Conservation (phyloP, 768 basidiomycete genomes). For the Boletus huronensis region DNA sequence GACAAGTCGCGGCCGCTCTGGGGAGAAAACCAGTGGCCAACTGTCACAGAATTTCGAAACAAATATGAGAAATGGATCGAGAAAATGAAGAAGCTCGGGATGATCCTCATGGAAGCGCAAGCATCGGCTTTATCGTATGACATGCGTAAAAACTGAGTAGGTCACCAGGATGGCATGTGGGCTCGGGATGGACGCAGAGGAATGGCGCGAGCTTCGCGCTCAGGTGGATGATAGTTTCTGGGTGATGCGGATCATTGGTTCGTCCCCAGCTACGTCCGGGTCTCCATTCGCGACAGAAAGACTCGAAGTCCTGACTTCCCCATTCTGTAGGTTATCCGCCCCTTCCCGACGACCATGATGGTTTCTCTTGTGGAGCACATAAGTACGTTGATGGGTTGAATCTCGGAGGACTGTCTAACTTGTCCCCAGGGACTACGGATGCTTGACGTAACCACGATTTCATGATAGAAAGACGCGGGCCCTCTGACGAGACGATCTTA, state of each 20-base stretch:
- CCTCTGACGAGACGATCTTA: constrained; percentile 30
- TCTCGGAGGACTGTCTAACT: constrained; percentile 3
- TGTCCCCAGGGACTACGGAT: constrained; percentile 76
- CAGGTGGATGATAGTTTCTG: constrained; percentile 86
- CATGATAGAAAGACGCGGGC: neutral
- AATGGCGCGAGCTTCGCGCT: constrained; percentile 63
- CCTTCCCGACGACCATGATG: constrained; percentile 72
- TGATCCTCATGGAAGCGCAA: constrained; percentile 84
- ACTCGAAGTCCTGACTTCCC: neutral
- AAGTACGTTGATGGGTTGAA: constrained; percentile 47
- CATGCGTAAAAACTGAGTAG: neutral
- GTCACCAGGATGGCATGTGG: constrained; percentile 72
- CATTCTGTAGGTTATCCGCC: constrained; percentile 74
- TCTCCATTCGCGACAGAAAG: neutral
- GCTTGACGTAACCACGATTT: constrained; percentile 60
- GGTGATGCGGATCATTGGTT: constrained; percentile 83
- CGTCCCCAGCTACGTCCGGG: neutral
- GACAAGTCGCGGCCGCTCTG: constrained; percentile 69
- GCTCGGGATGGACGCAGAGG: constrained; percentile 64
- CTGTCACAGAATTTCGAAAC: constrained; percentile 50
- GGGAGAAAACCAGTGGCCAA: constrained; percentile 89
- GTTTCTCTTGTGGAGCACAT: constrained; percentile 88
- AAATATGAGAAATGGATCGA: constrained; percentile 73
- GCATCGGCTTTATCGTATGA: constrained; percentile 24
- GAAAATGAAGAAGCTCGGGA: constrained; percentile 82